phyloP scores from a whole-genome alignment of 106 monocot species.

The Narthecium ossifragum region DNA sequence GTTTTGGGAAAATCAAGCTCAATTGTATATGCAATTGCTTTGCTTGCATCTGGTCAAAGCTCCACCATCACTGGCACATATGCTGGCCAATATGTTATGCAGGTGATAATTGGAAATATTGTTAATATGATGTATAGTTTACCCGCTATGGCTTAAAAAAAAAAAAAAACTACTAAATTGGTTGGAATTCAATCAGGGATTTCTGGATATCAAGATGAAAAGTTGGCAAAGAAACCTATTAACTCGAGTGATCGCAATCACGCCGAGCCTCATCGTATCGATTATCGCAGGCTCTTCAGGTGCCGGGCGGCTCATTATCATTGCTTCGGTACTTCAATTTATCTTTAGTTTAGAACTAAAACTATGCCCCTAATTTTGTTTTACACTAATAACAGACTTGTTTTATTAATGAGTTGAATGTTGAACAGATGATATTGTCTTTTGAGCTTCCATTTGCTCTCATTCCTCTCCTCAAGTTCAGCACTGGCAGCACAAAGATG shows the following conservation, averaged over 20 bases:
- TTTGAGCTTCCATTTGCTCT: constrained; percentile 87
- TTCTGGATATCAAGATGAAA: constrained; percentile 75
- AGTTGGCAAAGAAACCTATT: constrained; percentile 68
- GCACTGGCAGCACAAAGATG: constrained; percentile 68
- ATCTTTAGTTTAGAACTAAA: too few relatives aligned
- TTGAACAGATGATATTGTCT: constrained; percentile 73
- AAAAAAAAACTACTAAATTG: neutral
- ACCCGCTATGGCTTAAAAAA: too few relatives aligned
- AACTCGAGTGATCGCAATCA: constrained; percentile 63
- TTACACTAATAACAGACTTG: neutral
- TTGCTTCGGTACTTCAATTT: constrained; percentile 87
- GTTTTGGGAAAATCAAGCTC: constrained; percentile 76
- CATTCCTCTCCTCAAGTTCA: constrained; percentile 86
- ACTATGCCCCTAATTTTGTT: too few relatives aligned
- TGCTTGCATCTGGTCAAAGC: constrained; percentile 82
- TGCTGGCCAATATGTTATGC: constrained; percentile 84
- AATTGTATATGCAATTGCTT: constrained; percentile 53
- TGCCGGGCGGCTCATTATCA: constrained; percentile 72
- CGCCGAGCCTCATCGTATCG: constrained; percentile 73
- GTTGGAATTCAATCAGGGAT: constrained; percentile 37
- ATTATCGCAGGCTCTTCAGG: constrained; percentile 76
- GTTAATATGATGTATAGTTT: neutral
- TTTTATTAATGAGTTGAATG: neutral
- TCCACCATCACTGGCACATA: constrained; percentile 88
- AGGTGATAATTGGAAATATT: constrained; percentile 31